Evolutionary conservation across 257 asterid species (phyloP), one percentile per base, ranked within the genome.

Genomic region (Solanum boliviense): DNA sequence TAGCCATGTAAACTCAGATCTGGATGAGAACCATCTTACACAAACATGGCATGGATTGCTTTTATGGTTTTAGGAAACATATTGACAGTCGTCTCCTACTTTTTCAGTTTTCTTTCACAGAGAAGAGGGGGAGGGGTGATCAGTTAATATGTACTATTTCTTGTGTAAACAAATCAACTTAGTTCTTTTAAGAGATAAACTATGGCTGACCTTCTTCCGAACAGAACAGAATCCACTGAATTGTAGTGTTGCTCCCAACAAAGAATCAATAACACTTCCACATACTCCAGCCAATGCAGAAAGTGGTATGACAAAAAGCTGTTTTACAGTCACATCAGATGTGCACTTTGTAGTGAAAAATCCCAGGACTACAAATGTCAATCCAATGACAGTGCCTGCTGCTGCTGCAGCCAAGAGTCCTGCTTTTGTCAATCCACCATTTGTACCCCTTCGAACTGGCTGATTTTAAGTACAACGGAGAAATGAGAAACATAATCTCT

Each of bases 171-270:
- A 41, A 25, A 75, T 84, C 35, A 5, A 85, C 38, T 20, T 72
- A 44, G 52, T 58, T 32, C 10, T 32, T 29, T 29, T 29, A 82
- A 46, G 20, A 82, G 39, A 82, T 27, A 27, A 82, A 82, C 32
- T 82, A 48, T 48, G 39, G 39, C 84, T 90, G 86, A 95, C 99
- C 99, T 97, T 95, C 74, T 95, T 95, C n/a, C 98, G 94, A 84
- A 97, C 95, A 73, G 89, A 93, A 91, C 99, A 95, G 90, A 90
- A 94, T 83, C 99, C 98, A 88, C 98, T 97, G 92, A 92, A 97
- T 71, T 97, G 98, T 90, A 97, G 91, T 34, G 99, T 97, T 23
- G 99, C 99, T 89, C 99, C 99, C 79, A 97, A 89, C 88, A 97
- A 84, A 85, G 99, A 97, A 93, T 97, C 99, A 73, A 95, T 92